Evolutionary conservation across 345 rosid species (phyloP).

Genomic region (Gossypium longicalyx): DNA sequence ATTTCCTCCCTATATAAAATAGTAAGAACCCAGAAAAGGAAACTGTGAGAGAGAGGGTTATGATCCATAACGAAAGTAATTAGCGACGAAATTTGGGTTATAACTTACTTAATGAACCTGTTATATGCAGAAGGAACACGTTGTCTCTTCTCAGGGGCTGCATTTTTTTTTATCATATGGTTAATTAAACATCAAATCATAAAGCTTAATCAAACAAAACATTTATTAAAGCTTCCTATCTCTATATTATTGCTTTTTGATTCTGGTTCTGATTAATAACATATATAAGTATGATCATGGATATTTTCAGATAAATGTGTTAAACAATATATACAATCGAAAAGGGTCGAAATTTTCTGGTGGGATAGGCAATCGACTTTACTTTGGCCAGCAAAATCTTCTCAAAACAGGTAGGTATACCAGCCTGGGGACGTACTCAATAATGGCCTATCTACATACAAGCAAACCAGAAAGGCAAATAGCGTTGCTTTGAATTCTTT

Average conservation of each 20-base stretch:
- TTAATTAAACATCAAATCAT: conserved; percentile 1
- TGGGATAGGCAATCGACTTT: neutral
- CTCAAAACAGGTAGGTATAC: neutral
- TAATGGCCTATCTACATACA: neutral
- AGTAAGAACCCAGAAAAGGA: neutral
- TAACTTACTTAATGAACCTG: conserved; percentile 85
- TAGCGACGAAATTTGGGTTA: neutral
- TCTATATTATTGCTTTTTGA: neutral
- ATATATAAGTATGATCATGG: neutral
- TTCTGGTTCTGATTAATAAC: too few species aligned
- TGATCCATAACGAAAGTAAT: neutral
- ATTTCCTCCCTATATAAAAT: conserved; percentile 81
- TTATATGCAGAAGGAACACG: conserved; percentile 99
- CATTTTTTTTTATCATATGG: conserved; percentile 12
- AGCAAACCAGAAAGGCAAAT: neutral
- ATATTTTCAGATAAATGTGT: neutral
- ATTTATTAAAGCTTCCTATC: neutral
- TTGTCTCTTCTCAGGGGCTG: conserved; percentile 97
- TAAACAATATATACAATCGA: neutral
- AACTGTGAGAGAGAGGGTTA: neutral
- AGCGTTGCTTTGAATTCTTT: neutral
- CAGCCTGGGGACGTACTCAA: neutral
- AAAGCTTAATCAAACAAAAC: neutral
- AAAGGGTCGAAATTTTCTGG: neutral
- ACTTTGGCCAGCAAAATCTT: neutral